Base-by-base conservation (phyloP, 768 basidiomycete species). In the Plicaturopsis crispa region DNA sequence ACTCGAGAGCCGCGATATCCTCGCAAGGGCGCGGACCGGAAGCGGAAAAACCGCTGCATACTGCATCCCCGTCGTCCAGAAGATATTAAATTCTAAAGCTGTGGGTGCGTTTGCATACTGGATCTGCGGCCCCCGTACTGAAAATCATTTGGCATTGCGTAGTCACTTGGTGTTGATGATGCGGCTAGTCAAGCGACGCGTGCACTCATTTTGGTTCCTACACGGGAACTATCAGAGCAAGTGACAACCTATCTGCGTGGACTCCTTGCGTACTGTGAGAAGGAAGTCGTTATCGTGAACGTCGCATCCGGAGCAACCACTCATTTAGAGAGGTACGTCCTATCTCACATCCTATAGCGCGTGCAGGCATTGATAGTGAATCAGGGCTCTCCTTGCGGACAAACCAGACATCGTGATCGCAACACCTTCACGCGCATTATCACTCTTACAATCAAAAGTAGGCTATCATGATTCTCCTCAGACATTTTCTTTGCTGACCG, bases 21-120 rank as follows among this genome's bases (percentile, higher is more conserved):
- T 99, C 22, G 94, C 93, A 14, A 76, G 89, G 32, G 94, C 96
- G 2, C 75, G 89, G 22, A 99, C 96, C 3, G 96, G 96, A 13
- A 92, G 88, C 41, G 96, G 96, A 18, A 99, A 99, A 66, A 99
- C 96, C 0, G 89, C 86, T 3, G 91, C 96, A 2, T 99, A 99
- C 56, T 89, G 87, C 49, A 71, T 98, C 7, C 96, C 96, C 0
- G 63, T 93, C 18, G 67, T 89, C 0, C 92, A 98, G 56, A 93
- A 90, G 57, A 80, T 98, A 17, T 53, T 97, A 38, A 75, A 69
- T 44, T 73, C 75, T 3, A 93, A 92, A 73, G 68, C 65, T 56
- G 90, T 90, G 57, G 60, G 82, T 72, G 42, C 49, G 49, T 53
- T 51, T 46, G 35, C 33, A 39, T 13, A 14, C 21, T 21, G 6